Base-by-base conservation (phyloP, 352 stramenopile species). In the Pythium insidiosum region DNA sequence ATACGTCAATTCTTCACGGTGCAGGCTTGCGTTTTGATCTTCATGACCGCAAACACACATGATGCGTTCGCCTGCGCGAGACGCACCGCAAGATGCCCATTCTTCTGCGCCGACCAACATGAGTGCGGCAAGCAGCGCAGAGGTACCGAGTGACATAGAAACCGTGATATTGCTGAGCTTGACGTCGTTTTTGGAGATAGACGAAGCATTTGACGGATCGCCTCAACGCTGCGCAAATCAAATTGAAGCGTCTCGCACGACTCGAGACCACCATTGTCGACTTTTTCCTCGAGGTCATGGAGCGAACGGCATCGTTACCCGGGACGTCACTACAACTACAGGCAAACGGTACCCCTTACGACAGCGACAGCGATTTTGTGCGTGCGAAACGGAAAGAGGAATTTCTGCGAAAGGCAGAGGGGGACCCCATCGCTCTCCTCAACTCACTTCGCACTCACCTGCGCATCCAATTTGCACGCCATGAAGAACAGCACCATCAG, bases 221-320 rank as follows among this genome's bases (percentile, higher is more conserved):
- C 3, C 39, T 90, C 21, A 74, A 85, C 34, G 53, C 51, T 6
- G 71, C 77, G 5, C 77, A 88, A 30, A 55, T 84, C 45, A 86
- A 86, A 33, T 37, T 82, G 23, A 84, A 84, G 42, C 57, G 63
- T 6, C 66, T 89, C 1, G 45, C 70, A 9, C 72, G 74, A 0
- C 67, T 89, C 5, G 77, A 87, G 38, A 62, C 68, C 0, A 66
- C 72, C 19, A 67, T 89, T 30, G 70, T 75, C 6, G 77, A 89
- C 53, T 72, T 87, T 22, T 80, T 84, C 50, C 70, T 81, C 43
- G 77, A 89, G 41, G 52, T 89, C 13, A 74, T 84, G 59, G 64
- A 79, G 30, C 65, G 67, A 13, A 72, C 45, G 2, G 41, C 39
- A 21, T 41, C 25, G 13, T 29, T 46, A 16, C 31, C 50, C 9